These are phyloP conservation scores for Monosporascus sp. DNA, from an alignment of 2,329 filamentous ascomycete species.

Conservation along the genomic window DNA sequence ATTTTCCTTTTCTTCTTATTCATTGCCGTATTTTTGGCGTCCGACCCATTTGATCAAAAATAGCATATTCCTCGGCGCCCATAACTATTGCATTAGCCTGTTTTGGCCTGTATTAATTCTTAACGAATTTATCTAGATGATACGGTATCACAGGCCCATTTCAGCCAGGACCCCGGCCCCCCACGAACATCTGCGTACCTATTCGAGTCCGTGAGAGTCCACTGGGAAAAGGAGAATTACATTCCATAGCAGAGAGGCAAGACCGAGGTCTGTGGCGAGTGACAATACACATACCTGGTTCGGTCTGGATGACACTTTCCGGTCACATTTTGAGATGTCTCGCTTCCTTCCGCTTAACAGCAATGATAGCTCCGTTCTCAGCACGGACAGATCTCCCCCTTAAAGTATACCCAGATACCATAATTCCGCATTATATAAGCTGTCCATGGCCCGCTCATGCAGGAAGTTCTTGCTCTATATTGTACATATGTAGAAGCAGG, in stretches of 20 bases:
- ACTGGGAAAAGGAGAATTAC: not conserved
- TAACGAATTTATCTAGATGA: no score
- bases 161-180: no score
- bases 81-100: no score
- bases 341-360: slow-evolving; percentile 17
- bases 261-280: not conserved
- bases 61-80: no score
- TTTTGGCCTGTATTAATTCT: no score
- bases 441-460: slow-evolving; percentile 3
- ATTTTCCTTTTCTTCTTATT: no score
- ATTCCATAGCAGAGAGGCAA: not conserved
- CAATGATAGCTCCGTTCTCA: slow-evolving; percentile 20
- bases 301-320: slow-evolving; percentile 13
- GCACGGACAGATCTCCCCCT: slow-evolving; percentile 26
- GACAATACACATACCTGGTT: not conserved
- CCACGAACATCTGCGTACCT: not conserved
- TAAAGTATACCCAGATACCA: slow-evolving; percentile 3
- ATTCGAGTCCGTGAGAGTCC: no score
- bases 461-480: not conserved
- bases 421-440: slow-evolving; percentile 2
- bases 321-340: slow-evolving; percentile 15
- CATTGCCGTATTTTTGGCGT: no score
- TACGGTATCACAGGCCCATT: no score
- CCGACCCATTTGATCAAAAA: no score
- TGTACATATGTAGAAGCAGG: slow-evolving; percentile 19